phyloP scores from a whole-genome alignment of 352 stramenopile genomes.

The Phytophthora aleatoria region DNA sequence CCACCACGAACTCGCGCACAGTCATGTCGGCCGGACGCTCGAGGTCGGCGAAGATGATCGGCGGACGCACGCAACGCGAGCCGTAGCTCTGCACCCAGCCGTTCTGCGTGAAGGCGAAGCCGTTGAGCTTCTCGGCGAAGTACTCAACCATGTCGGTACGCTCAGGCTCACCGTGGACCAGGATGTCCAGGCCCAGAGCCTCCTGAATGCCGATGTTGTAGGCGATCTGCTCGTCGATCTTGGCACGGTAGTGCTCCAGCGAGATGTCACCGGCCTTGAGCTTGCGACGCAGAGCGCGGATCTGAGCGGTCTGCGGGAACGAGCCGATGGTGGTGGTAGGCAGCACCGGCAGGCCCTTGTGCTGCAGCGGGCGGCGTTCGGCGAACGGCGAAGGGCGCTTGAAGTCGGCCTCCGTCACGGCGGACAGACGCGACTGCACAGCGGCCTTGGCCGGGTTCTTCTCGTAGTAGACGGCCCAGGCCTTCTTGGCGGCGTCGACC shows the following conservation, averaged over 20 bases:
- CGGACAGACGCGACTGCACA: constrained; percentile 62
- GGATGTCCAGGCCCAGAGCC: constrained; percentile 91
- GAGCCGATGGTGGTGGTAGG: constrained; percentile 95
- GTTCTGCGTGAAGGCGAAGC: constrained; percentile 92
- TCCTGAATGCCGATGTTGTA: constrained; percentile 93
- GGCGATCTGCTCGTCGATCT: constrained; percentile 93
- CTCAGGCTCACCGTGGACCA: constrained; percentile 94
- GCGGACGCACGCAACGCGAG: constrained; percentile 90
- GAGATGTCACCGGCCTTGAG: constrained; percentile 85
- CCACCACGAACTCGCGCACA: constrained; percentile 90
- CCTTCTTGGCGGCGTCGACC: constrained; percentile 65
- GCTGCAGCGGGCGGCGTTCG: constrained; percentile 73
- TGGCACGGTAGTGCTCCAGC: constrained; percentile 74
- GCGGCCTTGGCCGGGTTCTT: constrained; percentile 79
- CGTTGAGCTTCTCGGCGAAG: constrained; percentile 93
- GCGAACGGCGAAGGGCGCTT: constrained; percentile 81
- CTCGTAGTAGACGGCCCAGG: constrained; percentile 77
- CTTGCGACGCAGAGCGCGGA: constrained; percentile 78
- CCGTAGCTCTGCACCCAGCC: constrained; percentile 95
- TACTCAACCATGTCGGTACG: constrained; percentile 96
- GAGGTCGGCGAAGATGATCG: constrained; percentile 92
- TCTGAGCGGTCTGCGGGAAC: constrained; percentile 93
- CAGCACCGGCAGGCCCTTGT: constrained; percentile 73
- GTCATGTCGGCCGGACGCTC: constrained; percentile 89
- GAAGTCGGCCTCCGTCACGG: constrained; percentile 79